A percentile compares a stretch with the other conserved stretches of the same genome.
Conservation (phyloP, 768 basidiomycete species). For the Agaricus bisporus region DNA sequence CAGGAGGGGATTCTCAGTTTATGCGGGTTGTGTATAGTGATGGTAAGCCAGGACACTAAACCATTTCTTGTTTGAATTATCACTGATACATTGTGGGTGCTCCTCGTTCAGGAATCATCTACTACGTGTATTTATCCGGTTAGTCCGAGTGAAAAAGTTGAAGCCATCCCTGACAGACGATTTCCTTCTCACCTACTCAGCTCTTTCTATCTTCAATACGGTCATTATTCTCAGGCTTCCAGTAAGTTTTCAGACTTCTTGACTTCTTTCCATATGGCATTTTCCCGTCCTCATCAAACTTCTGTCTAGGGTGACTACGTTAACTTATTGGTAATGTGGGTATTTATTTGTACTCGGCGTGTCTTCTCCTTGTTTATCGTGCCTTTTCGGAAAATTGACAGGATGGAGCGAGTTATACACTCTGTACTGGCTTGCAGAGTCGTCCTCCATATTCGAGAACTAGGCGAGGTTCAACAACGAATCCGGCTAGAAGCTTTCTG, state of each 20-base stretch:
- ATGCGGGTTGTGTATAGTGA: constrained; percentile 9
- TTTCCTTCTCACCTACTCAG: neutral
- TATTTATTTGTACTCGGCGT: neutral
- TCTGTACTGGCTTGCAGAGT: constrained; percentile 10
- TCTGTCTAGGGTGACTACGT: constrained; percentile 2
- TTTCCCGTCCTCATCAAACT: neutral
- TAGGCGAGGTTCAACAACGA: constrained; percentile 2
- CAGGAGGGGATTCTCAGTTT: constrained; percentile 10
- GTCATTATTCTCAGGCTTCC: constrained; percentile 8
- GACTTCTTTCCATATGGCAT: neutral
- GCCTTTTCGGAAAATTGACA: neutral
- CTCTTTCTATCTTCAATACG: constrained; percentile 8
- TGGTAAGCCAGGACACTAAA: neutral
- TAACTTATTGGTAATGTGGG: constrained; percentile 9
- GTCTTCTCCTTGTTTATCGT: neutral
- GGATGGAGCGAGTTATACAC: constrained; percentile 10
- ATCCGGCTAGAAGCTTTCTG: neutral
- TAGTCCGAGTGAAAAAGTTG: neutral
- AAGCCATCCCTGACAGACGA: neutral
- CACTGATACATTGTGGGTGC: neutral
- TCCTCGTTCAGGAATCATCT: constrained; percentile 5
- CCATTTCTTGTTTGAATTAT: too few relatives aligned
- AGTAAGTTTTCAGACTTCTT: neutral
- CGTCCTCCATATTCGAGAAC: constrained; percentile 8
- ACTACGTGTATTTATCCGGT: constrained; percentile 10